phyloP scores from a whole-genome alignment of 108 stramenopile genomes.

The Skeletonema potamos region DNA sequence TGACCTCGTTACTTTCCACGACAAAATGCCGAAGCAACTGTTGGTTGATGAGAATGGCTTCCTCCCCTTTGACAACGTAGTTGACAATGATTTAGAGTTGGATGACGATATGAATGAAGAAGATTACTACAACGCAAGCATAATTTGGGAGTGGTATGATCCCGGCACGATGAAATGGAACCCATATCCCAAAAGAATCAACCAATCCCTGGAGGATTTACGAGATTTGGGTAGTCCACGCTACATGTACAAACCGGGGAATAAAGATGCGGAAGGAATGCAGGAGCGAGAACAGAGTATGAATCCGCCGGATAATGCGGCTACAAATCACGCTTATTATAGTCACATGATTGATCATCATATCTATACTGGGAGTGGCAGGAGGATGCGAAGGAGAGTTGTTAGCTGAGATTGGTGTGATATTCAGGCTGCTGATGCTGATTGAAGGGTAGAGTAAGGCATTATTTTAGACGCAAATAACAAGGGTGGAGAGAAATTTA shows the following conservation, averaged over 20 bases:
- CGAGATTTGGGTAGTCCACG: neutral
- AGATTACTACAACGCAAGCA: slow-evolving; percentile 2
- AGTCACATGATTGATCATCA: slow-evolving; percentile 5
- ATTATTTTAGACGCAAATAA: too few relatives aligned
- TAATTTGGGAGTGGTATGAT: slow-evolving; percentile 18
- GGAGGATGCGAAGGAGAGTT: slow-evolving; percentile 4
- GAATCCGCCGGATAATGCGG: neutral
- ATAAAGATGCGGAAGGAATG: neutral
- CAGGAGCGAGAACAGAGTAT: neutral
- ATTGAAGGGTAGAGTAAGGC: too few relatives aligned
- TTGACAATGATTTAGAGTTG: slow-evolving; percentile 12
- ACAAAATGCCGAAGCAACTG: slow-evolving; percentile 2
- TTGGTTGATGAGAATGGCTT: slow-evolving; percentile 1
- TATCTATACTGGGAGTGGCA: slow-evolving; percentile 8
- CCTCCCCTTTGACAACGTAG: slow-evolving; percentile 11
- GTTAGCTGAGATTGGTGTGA: too few relatives aligned
- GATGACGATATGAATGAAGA: neutral
- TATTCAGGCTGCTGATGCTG: too few relatives aligned
- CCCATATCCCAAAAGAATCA: slow-evolving; percentile 4
- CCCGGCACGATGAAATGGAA: neutral
- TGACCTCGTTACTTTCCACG: slow-evolving; percentile 7
- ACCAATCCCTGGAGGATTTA: neutral
- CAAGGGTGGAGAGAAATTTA: too few relatives aligned
- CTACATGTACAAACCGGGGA: slow-evolving; percentile 6
- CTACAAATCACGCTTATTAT: slow-evolving; percentile 13